A percentile compares a stretch with the other conserved stretches of the same genome.
These are phyloP conservation scores for Xenosphaeropsis pyriputrescens DNA, from an alignment of 2,329 filamentous ascomycete species.

Conservation along the genomic window DNA sequence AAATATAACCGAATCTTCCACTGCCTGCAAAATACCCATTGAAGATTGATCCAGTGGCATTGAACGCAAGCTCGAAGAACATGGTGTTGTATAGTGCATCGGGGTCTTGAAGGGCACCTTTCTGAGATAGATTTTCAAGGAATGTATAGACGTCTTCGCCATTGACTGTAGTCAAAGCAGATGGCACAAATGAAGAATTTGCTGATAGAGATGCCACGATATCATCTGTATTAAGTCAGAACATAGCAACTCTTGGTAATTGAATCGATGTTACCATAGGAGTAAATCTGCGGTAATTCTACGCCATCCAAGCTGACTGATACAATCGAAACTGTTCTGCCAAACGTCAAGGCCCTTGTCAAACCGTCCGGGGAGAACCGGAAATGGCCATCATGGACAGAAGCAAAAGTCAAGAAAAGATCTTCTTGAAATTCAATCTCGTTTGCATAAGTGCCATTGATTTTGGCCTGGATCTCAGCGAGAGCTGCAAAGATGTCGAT, in stretches of 20 bases:
- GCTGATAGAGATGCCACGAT: conserved; percentile 23
- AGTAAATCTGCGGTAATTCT: conserved; percentile 40
- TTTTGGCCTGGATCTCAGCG: conserved; percentile 27
- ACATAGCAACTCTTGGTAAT: not conserved
- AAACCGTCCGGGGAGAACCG: conserved; percentile 37
- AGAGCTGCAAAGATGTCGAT: conserved; percentile 31
- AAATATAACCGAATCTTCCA: conserved; percentile 21
- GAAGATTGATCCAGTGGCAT: conserved; percentile 6
- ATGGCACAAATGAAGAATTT: conserved; percentile 15
- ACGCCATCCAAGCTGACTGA: conserved; percentile 46
- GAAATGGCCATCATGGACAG: conserved; percentile 52
- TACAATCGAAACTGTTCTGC: conserved; percentile 32
- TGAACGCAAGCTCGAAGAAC: conserved; percentile 20
- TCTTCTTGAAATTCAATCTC: conserved; percentile 40
- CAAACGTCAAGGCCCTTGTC: conserved; percentile 32
- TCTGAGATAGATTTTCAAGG: conserved; percentile 27
- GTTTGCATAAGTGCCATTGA: conserved; percentile 27
- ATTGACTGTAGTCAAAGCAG: conserved; percentile 38
- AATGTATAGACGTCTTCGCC: conserved; percentile 34
- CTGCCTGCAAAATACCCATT: conserved; percentile 22
- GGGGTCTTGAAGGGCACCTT: conserved; percentile 21
- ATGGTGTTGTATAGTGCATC: conserved; percentile 26
- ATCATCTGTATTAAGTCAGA: conserved; percentile 18
- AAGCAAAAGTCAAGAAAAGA: conserved; percentile 34
- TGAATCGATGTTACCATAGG: conserved; percentile 21